Conservation (phyloP, 2,329 filamentous ascomycete species). For the Metarhizium sp. region DNA sequence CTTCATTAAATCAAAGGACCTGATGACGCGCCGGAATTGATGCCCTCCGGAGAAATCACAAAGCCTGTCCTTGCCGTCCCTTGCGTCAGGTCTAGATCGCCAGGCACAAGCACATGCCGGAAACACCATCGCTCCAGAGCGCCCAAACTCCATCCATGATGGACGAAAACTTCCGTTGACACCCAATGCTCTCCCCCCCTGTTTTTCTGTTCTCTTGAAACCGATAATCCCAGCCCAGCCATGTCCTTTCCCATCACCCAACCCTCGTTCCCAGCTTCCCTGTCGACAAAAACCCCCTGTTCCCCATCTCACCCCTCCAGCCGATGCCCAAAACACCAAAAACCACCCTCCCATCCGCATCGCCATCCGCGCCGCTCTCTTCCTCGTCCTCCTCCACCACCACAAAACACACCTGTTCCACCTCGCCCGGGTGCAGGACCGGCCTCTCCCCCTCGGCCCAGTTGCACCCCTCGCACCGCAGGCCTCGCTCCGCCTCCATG, state of each 20-base stretch:
- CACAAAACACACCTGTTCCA: slow-evolving; percentile 58
- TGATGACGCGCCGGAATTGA: no score
- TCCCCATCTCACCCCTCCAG: slow-evolving; percentile 87
- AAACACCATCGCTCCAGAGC: no score
- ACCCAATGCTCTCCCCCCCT: no score
- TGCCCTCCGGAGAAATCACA: no score
- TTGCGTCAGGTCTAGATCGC: no score
- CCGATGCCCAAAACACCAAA: slow-evolving; percentile 79
- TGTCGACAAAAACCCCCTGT: slow-evolving; percentile 77
- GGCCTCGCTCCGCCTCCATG: slow-evolving; percentile 42
- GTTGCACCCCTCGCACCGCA: slow-evolving; percentile 46
- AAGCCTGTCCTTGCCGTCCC: no score
- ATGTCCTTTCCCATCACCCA: slow-evolving; percentile 11
- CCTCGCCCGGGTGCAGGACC: slow-evolving; percentile 51
- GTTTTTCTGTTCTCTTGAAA: background rate
- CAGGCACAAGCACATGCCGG: no score
- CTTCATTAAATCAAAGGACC: no score
- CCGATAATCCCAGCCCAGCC: no score
- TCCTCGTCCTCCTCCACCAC: slow-evolving; percentile 36
- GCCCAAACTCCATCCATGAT: no score
- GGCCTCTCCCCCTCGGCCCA: slow-evolving; percentile 42
- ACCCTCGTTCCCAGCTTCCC: slow-evolving; percentile 60
- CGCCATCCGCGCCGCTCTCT: slow-evolving; percentile 23
- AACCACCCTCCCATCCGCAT: slow-evolving; percentile 48
- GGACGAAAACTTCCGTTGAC: no score